Evolutionary conservation across 2,329 filamentous ascomycete genomes (phyloP).

Genomic region (Exophiala lecanii-corni): DNA sequence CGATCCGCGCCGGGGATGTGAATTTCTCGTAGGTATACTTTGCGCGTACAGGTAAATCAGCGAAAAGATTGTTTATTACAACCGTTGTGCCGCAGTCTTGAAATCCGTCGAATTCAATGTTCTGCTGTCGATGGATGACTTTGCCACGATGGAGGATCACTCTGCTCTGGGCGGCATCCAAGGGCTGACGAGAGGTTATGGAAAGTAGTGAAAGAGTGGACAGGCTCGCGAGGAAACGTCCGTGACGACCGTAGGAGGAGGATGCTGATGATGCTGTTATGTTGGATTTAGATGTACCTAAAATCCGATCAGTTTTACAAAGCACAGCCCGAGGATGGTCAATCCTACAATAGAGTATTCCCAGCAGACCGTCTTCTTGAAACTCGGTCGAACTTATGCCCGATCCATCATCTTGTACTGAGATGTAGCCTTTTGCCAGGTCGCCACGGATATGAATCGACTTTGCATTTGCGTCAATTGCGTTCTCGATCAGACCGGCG

Average conservation of each 20-base stretch:
- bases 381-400: slow-evolving; percentile 77
- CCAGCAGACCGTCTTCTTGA: slow-evolving; percentile 19
- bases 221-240: slow-evolving; percentile 73
- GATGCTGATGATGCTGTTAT: slow-evolving; percentile 27
- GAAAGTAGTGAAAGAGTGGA: slow-evolving; percentile 70
- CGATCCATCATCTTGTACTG: slow-evolving; percentile 75
- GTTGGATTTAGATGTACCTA: slow-evolving; percentile 75
- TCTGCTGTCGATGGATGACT: slow-evolving; percentile 62
- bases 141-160: slow-evolving; percentile 45
- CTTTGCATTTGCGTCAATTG: slow-evolving; percentile 71
- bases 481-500: slow-evolving; percentile 72
- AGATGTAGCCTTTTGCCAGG: slow-evolving; percentile 69
- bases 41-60: slow-evolving; percentile 82
- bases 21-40: slow-evolving; percentile 64
- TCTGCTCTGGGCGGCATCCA: slow-evolving; percentile 22
- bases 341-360: slow-evolving; percentile 60
- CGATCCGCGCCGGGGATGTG: slow-evolving; percentile 48
- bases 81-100: slow-evolving; percentile 69
- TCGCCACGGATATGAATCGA: slow-evolving; percentile 69
- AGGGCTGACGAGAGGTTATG: slow-evolving; percentile 64
- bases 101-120: slow-evolving; percentile 50
- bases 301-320: slow-evolving; percentile 15
- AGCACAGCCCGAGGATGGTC: slow-evolving; percentile 8
- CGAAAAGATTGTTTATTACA: slow-evolving; percentile 75
- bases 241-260: slow-evolving; percentile 60